Evolutionary conservation across 768 basidiomycete genomes (phyloP), one percentile per base, ranked within the genome.

Genomic region (Tubosaeta sp.): DNA sequence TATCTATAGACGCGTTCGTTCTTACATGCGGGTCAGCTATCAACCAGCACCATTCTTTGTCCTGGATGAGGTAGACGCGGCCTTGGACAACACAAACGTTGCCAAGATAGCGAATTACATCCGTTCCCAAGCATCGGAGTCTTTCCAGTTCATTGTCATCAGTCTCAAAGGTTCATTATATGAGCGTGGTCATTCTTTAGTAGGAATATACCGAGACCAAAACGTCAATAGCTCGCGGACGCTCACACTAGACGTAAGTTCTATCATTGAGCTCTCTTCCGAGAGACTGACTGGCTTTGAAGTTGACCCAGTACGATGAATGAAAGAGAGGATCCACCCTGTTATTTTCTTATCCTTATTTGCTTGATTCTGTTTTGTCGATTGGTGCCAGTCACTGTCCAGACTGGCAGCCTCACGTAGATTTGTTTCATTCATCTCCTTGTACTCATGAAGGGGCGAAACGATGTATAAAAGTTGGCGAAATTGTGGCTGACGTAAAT

Each of bases 41-140:
- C 94, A 95, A 65, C 95, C 95, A 0, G 90, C 95, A 4, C 95
- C 95, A 0, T 97, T 97, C 76, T 97, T 98, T 67, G 95, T 97
- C 13, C 77, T 98, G n/a, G 95, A 98, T 64, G 95, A 98, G 71
- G 93, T 97, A 25, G 95, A 98, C 59, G 97, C 97, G 11, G 95
- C 97, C 0, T 77, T 98, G 37, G 95, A 98, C 72, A 95, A 97
- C 67, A 97, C 94, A n/a, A 98, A 99, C 59, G 95, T 97, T 4
- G 90, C 91, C 34, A 92, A 94, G 66, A 84, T 98, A 32, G 95
- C 95, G 12, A 88, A 89, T 57, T 99, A 97, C 65, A 94, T 97
- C 59, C 82, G 89, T 3, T 72, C 79, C 12, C 91, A 95, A 57
- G 85, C 93, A 3, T 91, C 91, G 0, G 81, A 85, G 42, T 69